Evolutionary conservation across 371 early-diverging fungal genomes (phyloP).

Genomic region (Globomyces sp.): DNA sequence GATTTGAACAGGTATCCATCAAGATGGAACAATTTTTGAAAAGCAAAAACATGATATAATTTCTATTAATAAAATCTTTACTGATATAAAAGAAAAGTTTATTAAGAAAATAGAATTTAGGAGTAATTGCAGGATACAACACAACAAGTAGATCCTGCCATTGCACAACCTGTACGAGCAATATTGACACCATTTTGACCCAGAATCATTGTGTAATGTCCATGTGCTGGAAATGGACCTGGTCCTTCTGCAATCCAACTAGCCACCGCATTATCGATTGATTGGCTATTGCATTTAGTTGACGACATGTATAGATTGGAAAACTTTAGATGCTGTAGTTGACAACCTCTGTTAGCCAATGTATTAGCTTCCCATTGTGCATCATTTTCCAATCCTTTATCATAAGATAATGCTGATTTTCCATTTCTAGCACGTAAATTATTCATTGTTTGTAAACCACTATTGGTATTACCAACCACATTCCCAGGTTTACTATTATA

Average conservation of each 20-base stretch:
- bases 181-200: not conserved
- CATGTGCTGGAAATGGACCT: slow-evolving; percentile 1
- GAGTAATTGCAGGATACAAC: slow-evolving; percentile 1
- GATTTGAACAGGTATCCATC: slow-evolving; percentile 5
- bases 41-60: not conserved
- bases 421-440: not conserved
- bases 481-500: no score
- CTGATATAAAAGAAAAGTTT: not conserved
- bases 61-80: no score
- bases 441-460: not conserved
- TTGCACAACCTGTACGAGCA: not conserved
- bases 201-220: not conserved
- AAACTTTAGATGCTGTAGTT: not conserved
- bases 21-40: slow-evolving; percentile 13
- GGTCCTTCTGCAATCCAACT: slow-evolving; percentile 4
- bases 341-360: not conserved
- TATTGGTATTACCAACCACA: not conserved
- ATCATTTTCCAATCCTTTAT: not conserved
- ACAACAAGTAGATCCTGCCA: not conserved
- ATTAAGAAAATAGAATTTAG: not conserved
- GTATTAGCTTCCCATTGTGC: not conserved
- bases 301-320: not conserved
- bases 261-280: not conserved
- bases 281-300: not conserved
- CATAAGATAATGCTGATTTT: not conserved